Evolutionary conservation across 2,329 filamentous ascomycete species (phyloP), one percentile per base, ranked within the genome.

Genomic region (Sclerotinia minor): DNA sequence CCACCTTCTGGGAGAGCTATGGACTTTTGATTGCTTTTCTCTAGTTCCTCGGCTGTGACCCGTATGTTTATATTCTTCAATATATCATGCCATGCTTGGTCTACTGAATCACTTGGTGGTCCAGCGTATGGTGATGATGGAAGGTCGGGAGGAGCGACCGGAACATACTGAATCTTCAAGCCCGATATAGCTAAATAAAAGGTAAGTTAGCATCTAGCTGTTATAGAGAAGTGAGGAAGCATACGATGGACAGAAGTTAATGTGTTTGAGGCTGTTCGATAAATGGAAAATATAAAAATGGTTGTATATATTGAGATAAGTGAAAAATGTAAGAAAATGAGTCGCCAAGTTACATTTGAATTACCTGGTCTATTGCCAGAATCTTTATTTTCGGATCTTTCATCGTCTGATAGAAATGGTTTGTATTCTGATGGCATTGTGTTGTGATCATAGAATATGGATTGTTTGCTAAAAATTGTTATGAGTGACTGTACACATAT

Each of bases 71-170:
- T 69, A 13, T 67, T 26, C n/a, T 32, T 45, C 41, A 69, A n/a
- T 3, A 69, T 41, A n/a, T 69, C 32, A 41, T 69, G 65, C 68
- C 65, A 67, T n/a, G 68, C 68, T 45, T 45, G 24, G 29, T 69
- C 69, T 55, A 69, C 59, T 1, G 35, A 26, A 17, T 58, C 26
- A 26, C 58, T 50, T 13, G 65, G 65, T 7, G 54, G 47, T 13
- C 68, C 68, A 35, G 58, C 49, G 26, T 67, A 67, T 8, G 55
- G 65, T 7, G 61, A 64, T 3, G 50, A 64, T 45, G 61, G 24
- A n/a, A 64, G 61, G 21, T 55, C 38, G 4, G 29, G 24, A 29
- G 61, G 61, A 13, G 50, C 50, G 32, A 64, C 15, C 21, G 61
- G 61, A 2, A 54, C 11, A 55, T 45, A 64, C 17, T 19, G 35